phyloP scores from a whole-genome alignment of 2,329 filamentous ascomycete species.

The Paecilomyces dactylethromorphus region DNA sequence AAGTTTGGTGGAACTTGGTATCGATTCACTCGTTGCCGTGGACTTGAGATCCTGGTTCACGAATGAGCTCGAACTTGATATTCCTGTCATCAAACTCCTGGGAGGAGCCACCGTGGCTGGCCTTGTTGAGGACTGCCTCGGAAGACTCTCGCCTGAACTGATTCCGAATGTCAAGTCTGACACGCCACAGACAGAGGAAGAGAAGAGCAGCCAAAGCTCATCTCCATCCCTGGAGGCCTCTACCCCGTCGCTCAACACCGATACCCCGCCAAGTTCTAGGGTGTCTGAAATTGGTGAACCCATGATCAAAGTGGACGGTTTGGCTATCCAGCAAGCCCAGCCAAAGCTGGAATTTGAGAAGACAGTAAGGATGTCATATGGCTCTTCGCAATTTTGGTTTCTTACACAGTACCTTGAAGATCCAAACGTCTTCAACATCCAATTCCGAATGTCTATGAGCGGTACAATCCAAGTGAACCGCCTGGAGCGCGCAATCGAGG shows the following conservation, averaged over 20 bases:
- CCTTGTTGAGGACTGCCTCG: conserved; percentile 7
- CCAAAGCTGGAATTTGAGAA: background rate
- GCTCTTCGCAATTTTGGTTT: conserved; percentile 33
- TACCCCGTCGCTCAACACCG: background rate
- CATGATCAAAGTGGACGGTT: background rate
- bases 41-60: conserved; percentile 8
- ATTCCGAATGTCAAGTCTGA: background rate
- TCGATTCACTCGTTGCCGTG: conserved; percentile 13
- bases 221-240: background rate
- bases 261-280: background rate
- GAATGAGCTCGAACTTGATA: conserved; percentile 30
- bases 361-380: conserved; percentile 22
- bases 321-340: background rate
- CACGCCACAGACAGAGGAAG: background rate
- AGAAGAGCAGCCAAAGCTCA: background rate
- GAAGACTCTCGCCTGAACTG: background rate
- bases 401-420: conserved; percentile 9
- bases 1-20: conserved; percentile 5
- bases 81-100: conserved; percentile 43
- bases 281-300: background rate
- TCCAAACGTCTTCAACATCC: conserved; percentile 29
- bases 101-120: conserved; percentile 24
- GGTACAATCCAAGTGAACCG: conserved; percentile 20
- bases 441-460: conserved; percentile 15
- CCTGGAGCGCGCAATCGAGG: conserved; percentile 22